A percentile compares a stretch with the other conserved stretches of the same genome.
phyloP scores from a whole-genome alignment of 2,329 filamentous ascomycete genomes.

The Paramyrothecium roridum region DNA sequence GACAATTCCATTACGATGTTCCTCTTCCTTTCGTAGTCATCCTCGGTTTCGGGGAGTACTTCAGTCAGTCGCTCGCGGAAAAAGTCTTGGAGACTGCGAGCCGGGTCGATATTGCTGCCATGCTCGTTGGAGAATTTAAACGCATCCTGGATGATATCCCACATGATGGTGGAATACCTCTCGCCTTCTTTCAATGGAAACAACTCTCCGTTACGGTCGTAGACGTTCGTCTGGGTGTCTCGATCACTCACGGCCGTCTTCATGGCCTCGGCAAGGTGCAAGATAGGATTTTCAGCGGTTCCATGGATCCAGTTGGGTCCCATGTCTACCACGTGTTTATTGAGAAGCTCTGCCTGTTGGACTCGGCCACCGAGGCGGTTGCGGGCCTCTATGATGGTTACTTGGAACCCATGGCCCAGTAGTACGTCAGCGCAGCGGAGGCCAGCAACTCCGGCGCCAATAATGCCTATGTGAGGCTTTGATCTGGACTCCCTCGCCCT shows the following conservation, averaged over 20 bases:
- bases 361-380: conserved; percentile 65
- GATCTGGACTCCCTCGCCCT: conserved; percentile 9
- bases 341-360: conserved; percentile 45
- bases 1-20: conserved; percentile 48
- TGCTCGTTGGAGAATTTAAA: conserved; percentile 64
- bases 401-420: conserved; percentile 59
- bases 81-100: conserved; percentile 52
- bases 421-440: conserved; percentile 69
- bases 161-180: conserved; percentile 52
- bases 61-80: conserved; percentile 41
- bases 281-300: conserved; percentile 66
- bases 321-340: conserved; percentile 49
- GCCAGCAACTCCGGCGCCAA: conserved; percentile 69
- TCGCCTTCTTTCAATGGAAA: conserved; percentile 45
- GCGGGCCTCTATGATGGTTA: conserved; percentile 68
- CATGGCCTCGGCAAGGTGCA: conserved; percentile 62
- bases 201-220: conserved; percentile 52
- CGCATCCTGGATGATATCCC: conserved; percentile 65
- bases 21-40: conserved; percentile 36
- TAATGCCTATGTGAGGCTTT: conserved; percentile 58
- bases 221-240: conserved; percentile 52
- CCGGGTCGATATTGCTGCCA: conserved; percentile 41
- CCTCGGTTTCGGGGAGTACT: conserved; percentile 43
- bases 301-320: conserved; percentile 84
- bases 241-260: conserved; percentile 44